Conservation (phyloP, 202 grass and related monocot species). For the Bolboschoenoplectus hybrid region DNA sequence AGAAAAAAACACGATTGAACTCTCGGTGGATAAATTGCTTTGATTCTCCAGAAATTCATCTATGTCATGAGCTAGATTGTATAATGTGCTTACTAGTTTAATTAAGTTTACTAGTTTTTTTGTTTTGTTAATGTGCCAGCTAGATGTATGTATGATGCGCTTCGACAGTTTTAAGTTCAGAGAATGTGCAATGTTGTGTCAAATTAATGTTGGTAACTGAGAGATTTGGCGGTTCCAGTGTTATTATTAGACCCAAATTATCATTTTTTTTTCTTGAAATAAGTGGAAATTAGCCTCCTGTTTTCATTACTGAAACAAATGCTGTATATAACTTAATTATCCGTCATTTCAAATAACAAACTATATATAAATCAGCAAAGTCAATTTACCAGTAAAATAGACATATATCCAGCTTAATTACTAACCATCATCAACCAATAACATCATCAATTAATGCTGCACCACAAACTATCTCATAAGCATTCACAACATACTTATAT, state of each 20-base stretch:
- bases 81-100: neutral
- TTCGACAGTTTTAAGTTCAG: neutral
- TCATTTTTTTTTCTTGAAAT: no score
- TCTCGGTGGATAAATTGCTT: slow-evolving; percentile 4
- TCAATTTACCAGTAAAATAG: no score
- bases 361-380: no score
- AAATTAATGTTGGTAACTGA: neutral
- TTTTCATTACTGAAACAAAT: no score
- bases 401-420: no score
- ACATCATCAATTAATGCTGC: no score
- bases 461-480: no score
- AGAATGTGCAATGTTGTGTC: neutral
- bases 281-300: no score
- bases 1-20: neutral
- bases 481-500: no score
- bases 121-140: neutral
- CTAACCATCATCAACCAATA: no score
- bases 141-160: neutral
- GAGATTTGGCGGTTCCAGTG: neutral
- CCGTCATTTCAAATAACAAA: no score
- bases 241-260: neutral
- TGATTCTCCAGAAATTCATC: neutral
- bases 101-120: neutral
- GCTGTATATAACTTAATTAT: no score
- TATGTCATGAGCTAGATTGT: slow-evolving; percentile 9